Evolutionary conservation across 176 grass and related monocot genomes (phyloP).

Genomic region (Avena sativa): DNA sequence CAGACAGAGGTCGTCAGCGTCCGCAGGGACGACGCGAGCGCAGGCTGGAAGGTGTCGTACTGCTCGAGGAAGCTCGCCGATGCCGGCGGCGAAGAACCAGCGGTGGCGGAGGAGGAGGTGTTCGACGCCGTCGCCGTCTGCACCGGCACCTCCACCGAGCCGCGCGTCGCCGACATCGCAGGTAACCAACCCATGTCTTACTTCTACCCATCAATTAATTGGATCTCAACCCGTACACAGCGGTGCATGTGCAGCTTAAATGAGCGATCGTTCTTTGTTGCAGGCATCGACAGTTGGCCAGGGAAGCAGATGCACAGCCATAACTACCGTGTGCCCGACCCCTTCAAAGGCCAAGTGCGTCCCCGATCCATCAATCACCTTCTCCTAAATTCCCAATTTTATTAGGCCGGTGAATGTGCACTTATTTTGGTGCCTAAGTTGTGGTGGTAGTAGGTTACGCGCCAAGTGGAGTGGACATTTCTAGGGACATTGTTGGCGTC

Average conservation of each 20-base stretch:
- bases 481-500: slow-evolving; percentile 50
- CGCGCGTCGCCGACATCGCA: slow-evolving; percentile 54
- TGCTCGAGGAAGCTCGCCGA: background rate
- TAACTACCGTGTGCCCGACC: slow-evolving; percentile 63
- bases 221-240: background rate
- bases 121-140: slow-evolving; percentile 66
- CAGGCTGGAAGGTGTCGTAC: slow-evolving; percentile 18
- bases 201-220: no score
- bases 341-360: slow-evolving; percentile 34
- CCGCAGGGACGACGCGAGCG: slow-evolving; percentile 17
- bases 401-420: no score
- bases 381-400: no score
- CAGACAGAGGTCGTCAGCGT: slow-evolving; percentile 54
- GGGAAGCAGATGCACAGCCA: slow-evolving; percentile 76
- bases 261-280: background rate
- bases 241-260: background rate
- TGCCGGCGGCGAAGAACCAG: background rate
- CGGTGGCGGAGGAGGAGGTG: slow-evolving; percentile 29
- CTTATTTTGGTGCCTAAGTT: slow-evolving; percentile 33
- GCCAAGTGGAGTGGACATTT: slow-evolving; percentile 61
- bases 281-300: slow-evolving; percentile 55
- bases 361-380: no score
- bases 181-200: slow-evolving; percentile 31
- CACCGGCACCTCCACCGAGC: slow-evolving; percentile 57
- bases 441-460: slow-evolving; percentile 59